phyloP scores from a whole-genome alignment of 495 filamentous ascomycete species.

The Aspergillus homomorphus region DNA sequence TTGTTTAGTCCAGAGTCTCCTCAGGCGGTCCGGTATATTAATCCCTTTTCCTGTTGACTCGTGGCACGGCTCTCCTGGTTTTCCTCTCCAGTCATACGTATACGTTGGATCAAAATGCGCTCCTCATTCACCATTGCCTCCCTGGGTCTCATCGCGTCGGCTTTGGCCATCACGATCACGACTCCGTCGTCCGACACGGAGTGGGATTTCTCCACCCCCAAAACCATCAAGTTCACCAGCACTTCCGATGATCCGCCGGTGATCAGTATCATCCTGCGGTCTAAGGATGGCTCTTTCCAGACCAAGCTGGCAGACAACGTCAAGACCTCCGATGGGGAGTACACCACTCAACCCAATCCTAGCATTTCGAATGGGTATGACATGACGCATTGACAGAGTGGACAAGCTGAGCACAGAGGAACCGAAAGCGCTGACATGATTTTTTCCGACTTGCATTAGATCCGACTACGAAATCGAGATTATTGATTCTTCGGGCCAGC shows the following conservation, averaged over 20 bases:
- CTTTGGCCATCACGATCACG: slow-evolving; percentile 2
- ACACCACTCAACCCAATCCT: slow-evolving; percentile 3
- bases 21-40: neutral
- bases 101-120: neutral
- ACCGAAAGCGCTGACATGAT: neutral
- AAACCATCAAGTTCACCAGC: slow-evolving; percentile 7
- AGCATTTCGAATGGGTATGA: slow-evolving; percentile 6
- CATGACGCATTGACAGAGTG: no score
- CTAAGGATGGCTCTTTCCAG: slow-evolving; percentile 3
- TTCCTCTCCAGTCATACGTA: neutral
- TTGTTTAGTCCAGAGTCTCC: neutral
- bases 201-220: slow-evolving; percentile 3
- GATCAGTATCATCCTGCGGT: slow-evolving; percentile 3
- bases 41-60: neutral
- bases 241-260: neutral
- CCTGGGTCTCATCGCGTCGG: neutral
- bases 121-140: neutral
- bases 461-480: slow-evolving; percentile 2
- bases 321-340: slow-evolving; percentile 2
- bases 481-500: slow-evolving; percentile 2
- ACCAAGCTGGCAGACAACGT: slow-evolving; percentile 5
- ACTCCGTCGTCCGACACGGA: neutral
- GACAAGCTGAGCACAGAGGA: neutral
- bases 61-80: neutral
- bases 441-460: neutral